A percentile compares a stretch with the other conserved stretches of the same genome.
phyloP scores from a whole-genome alignment of 768 basidiomycete genomes.

The Suillus plorans region DNA sequence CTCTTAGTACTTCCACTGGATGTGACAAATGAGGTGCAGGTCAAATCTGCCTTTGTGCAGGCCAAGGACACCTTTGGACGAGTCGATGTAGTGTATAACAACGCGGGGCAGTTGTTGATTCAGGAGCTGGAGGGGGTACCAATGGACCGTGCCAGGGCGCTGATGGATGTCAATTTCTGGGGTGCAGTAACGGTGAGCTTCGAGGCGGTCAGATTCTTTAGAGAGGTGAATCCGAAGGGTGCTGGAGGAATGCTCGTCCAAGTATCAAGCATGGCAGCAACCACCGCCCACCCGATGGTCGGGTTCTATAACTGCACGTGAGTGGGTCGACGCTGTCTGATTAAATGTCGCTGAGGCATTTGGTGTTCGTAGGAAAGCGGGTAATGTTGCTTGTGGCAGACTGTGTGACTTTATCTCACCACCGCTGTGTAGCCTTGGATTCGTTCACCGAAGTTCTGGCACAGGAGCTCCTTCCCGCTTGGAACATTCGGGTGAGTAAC shows the following conservation, averaged over 20 bases:
- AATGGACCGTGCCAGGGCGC: slow-evolving; percentile 8
- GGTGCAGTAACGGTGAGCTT: slow-evolving; percentile 16
- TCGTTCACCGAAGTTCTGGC: slow-evolving; percentile 28
- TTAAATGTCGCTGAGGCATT: slow-evolving; percentile 13
- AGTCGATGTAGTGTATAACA: slow-evolving; percentile 28
- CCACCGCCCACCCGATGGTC: slow-evolving; percentile 15
- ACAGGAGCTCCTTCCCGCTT: slow-evolving; percentile 32
- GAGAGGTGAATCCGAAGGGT: slow-evolving; percentile 26
- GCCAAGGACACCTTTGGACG: slow-evolving; percentile 17
- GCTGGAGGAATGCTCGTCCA: slow-evolving; percentile 19
- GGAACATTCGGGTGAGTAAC: slow-evolving; percentile 33
- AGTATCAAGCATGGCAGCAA: slow-evolving; percentile 11
- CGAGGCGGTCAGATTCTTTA: slow-evolving; percentile 19
- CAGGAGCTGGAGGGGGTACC: slow-evolving; percentile 20
- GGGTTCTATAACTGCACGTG: slow-evolving; percentile 25
- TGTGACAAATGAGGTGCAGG: slow-evolving; percentile 14
- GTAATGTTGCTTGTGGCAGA: not conserved
- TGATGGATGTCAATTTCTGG: slow-evolving; percentile 28
- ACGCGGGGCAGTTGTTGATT: slow-evolving; percentile 16
- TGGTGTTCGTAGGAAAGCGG: slow-evolving; percentile 6
- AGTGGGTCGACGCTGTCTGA: slow-evolving; percentile 14
- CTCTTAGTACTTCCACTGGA: slow-evolving; percentile 24
- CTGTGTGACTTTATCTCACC: not conserved
- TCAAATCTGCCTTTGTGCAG: slow-evolving; percentile 17
- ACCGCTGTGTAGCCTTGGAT: slow-evolving; percentile 27